Evolutionary conservation across 192 early-diverging fungal genomes (phyloP), one percentile per base, ranked within the genome.

Genomic region (Phlyctochytrium planicorne): DNA sequence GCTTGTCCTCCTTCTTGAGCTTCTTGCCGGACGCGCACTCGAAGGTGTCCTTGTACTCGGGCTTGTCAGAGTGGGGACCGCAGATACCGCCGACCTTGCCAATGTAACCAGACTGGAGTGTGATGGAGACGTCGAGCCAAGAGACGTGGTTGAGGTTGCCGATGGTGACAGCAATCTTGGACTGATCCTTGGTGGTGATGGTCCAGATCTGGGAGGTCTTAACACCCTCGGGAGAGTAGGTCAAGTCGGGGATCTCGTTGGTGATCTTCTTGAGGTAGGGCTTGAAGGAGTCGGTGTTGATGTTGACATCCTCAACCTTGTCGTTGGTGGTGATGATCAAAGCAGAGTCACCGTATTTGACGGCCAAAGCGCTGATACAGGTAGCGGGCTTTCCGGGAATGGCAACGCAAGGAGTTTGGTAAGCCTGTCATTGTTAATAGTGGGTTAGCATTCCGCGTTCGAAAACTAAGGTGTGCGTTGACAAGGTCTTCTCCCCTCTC

Each of bases 1-100:
- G 40, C n/a, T n/a, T n/a, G 40, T 47, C 40, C 10, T 6, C 10
- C 40, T 47, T 47, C 55, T 57, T 57, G 55, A 57, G 27, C 6
- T 12, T 25, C 10, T 25, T 10, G 25, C 55, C 55, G 40, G 6
- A 6, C 20, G 40, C 6, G 40, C 40, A 47, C 40, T 14, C 40
- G 10, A 47, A 20, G 10, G 6, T 47, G 40, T 47, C 40, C 40
- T 47, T 47, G 40, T 47, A 47, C 10, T 14, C 6, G 10, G 20
- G 40, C 10, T 47, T 20, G 55, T 25, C 55, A 12, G 27, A 20
- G 55, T 57, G 55, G 20, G 16, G 12, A 4, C 4, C 6, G 55
- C 55, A 57, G 55, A 57, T 12, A 57, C 55, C 55, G 16, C 55
- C 55, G 4, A 14, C 16, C 55, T 57, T 57, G 55, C 25, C 25